Base-by-base conservation (phyloP, 352 stramenopile species). In the Thraustotheca clavata region DNA sequence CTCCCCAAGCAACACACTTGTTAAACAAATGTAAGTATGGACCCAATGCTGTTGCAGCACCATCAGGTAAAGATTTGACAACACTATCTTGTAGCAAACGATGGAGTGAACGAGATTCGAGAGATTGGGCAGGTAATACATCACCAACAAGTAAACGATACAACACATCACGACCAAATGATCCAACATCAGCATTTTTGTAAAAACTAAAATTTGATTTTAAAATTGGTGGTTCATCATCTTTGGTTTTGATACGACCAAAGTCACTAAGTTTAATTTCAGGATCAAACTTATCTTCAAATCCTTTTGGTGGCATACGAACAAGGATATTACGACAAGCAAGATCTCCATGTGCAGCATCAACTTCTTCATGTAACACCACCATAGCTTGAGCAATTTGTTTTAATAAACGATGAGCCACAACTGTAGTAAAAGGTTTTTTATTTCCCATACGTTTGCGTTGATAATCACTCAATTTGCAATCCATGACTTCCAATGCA, bases 261-360 rank as follows among this genome's bases (percentile, higher is more conserved):
- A 93, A 91, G 65, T 93, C 83, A 14, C 81, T 89, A 9, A 93
- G 76, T 47, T 93, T 93, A 36, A 90, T 80, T 18, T 89, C 76
- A 2, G 83, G 83, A 50, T 88, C 81, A 74, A 79, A 90, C n/a
- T 79, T 88, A 35, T 80, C 60, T 71, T 93, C 83, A 65, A 90
- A 90, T 0, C 83, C 83, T 49, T 87, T 85, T 0, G 83, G 83
- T 40, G 83, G 83, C 4, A 83, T 86, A 2, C 80, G 81, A 38
- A 93, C 67, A n/a, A 93, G 69, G 41, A 93, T 93, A 57, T 93
- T 93, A 12, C 83, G 83, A 66, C 83, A 93, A n/a, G 83, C 83
- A 20, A 93, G 62, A 66, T 93, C 83, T 6, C 82, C 82, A 40
- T 93, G 83, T 4, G 83, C 81, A 7, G 90, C 79, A 36, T 93